phyloP scores from a whole-genome alignment of 257 asterid genomes.

The Plantago ovata region DNA sequence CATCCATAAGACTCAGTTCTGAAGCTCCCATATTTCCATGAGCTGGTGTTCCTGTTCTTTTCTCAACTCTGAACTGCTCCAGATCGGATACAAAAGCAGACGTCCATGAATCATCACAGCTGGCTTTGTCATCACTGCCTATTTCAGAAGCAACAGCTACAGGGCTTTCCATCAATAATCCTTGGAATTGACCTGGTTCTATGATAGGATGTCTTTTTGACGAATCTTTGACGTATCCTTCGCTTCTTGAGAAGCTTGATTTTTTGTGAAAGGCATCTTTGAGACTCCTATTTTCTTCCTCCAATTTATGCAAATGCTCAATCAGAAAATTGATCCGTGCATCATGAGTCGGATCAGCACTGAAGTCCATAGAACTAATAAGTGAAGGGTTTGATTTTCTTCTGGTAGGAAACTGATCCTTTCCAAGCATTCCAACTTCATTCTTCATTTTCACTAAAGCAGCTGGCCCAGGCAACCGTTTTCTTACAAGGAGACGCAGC shows the following conservation, averaged over 20 bases:
- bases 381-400: constrained; percentile 39
- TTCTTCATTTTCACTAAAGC: constrained; percentile 63
- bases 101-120: constrained; percentile 64
- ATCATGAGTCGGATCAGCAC: constrained; percentile 30
- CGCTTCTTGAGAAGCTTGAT: constrained; percentile 25
- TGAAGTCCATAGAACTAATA: constrained; percentile 34
- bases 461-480: constrained; percentile 77
- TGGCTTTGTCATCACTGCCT: constrained; percentile 66
- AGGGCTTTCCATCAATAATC: constrained; percentile 31
- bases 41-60: constrained; percentile 30
- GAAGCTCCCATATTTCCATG: constrained; percentile 41
- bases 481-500: constrained; percentile 64
- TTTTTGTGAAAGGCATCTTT: constrained; percentile 38
- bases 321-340: constrained; percentile 36
- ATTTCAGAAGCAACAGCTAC: constrained; percentile 48
- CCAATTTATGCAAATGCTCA: constrained; percentile 47
- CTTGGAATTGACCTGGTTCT: constrained; percentile 28
- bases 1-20: constrained; percentile 80
- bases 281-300: constrained; percentile 60
- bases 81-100: constrained; percentile 61
- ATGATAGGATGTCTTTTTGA: constrained; percentile 19
- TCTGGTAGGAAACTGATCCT: constrained; percentile 40
- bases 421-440: constrained; percentile 55
- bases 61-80: constrained; percentile 51
- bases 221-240: constrained; percentile 24